Conservation (phyloP, 2,329 filamentous ascomycete species). For the Colletotrichum salicis region DNA sequence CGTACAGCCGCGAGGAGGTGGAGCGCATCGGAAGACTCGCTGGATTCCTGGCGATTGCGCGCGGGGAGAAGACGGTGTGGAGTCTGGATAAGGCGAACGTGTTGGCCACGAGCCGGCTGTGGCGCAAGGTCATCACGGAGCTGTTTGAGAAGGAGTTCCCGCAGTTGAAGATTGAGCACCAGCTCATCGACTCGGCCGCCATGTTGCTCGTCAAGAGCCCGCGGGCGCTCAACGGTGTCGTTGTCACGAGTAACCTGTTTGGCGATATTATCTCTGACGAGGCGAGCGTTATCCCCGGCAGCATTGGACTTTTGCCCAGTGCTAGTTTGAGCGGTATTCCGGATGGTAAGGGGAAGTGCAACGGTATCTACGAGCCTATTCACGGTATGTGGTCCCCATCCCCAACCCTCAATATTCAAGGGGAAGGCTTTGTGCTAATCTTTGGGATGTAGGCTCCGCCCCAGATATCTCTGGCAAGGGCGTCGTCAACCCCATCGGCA, state of each 20-base stretch:
- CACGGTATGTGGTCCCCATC: conserved; percentile 70
- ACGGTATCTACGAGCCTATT: conserved; percentile 97
- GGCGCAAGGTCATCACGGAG: conserved; percentile 88
- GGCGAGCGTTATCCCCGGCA: conserved; percentile 92
- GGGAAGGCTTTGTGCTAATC: background rate
- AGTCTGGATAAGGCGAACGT: conserved; percentile 97
- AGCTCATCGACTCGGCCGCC: conserved; percentile 95
- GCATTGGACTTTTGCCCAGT: conserved; percentile 86
- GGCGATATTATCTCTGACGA: conserved; percentile 97
- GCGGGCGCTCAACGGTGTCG: conserved; percentile 84
- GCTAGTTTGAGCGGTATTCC: conserved; percentile 88
- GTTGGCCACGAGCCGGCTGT: conserved; percentile 87
- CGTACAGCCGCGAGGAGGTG: conserved; percentile 86
- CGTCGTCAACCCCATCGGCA: conserved; percentile 86
- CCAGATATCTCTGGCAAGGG: conserved; percentile 93
- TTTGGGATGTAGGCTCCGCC: conserved; percentile 74
- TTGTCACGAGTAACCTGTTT: conserved; percentile 94
- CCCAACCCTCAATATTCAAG: background rate
- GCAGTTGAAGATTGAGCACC: conserved; percentile 83
- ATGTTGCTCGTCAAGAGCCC: conserved; percentile 99
- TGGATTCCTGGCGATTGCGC: conserved; percentile 81
- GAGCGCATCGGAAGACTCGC: conserved; percentile 88
- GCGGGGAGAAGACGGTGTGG: conserved; percentile 77
- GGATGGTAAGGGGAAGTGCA: conserved; percentile 84
- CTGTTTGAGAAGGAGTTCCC: conserved; percentile 91